A percentile compares a stretch with the other conserved stretches of the same genome.
Evolutionary conservation across 208 protist genomes (phyloP).

Genomic region (Acanthamoeba quina): DNA sequence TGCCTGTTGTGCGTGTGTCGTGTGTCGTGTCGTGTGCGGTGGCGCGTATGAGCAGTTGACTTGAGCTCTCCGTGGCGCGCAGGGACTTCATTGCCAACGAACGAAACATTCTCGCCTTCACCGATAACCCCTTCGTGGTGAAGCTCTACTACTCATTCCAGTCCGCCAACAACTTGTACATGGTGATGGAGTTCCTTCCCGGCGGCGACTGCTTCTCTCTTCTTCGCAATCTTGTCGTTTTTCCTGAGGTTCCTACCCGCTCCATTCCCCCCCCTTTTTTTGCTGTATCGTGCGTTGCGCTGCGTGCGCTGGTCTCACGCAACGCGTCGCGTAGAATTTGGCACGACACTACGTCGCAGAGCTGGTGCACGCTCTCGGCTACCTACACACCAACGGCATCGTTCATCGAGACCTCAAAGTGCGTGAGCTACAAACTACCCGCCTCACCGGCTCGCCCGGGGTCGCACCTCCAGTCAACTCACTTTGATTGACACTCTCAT

Average conservation of each 20-base stretch:
- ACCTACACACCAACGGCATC: conserved; percentile 86
- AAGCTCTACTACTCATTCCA: conserved; percentile 91
- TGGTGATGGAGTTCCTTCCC: conserved; percentile 91
- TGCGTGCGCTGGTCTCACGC: not conserved
- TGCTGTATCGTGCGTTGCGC: not conserved
- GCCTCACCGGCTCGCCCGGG: no score
- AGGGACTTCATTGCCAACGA: conserved; percentile 83
- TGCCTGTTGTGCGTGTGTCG: no score
- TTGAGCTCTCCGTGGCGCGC: no score
- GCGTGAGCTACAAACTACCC: not conserved
- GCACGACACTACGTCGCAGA: conserved; percentile 86
- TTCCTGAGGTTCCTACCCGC: not conserved
- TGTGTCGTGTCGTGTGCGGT: no score
- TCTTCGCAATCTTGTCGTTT: conserved; percentile 55
- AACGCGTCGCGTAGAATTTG: not conserved
- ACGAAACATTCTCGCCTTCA: conserved; percentile 84
- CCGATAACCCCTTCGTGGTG: conserved; percentile 88
- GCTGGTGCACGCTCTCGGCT: conserved; percentile 86
- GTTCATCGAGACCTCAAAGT: conserved; percentile 69
- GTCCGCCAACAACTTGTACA: conserved; percentile 75
- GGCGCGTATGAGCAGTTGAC: no score
- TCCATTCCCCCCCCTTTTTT: no score
- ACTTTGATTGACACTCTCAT: not conserved
- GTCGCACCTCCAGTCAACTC: not conserved
- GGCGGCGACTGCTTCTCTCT: conserved; percentile 88